phyloP scores from a whole-genome alignment of 1,284 basidiomycete species.

The Ustilago curta region DNA sequence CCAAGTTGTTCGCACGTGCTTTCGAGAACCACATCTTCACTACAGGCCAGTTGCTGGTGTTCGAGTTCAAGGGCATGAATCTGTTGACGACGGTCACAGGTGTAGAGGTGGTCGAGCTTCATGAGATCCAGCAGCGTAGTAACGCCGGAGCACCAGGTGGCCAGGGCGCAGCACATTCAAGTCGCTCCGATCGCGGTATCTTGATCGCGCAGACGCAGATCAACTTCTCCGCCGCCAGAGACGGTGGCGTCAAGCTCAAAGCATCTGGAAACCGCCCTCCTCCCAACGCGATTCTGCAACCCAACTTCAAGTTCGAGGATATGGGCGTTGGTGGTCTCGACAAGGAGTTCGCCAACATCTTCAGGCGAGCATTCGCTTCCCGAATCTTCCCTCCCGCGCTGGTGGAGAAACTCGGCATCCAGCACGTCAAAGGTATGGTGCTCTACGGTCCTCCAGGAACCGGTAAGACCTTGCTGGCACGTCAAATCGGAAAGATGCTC shows the following conservation, averaged over 20 bases:
- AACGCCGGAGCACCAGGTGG: conserved; percentile 5
- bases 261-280: conserved; percentile 91
- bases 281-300: conserved; percentile 93
- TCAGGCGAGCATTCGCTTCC: conserved; percentile 97
- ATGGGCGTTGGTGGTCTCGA: conserved; percentile 99
- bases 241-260: conserved; percentile 88
- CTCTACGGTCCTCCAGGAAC: conserved; percentile 97
- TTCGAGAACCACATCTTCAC: conserved; percentile 76
- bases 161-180: conserved; percentile 67
- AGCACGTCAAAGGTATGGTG: conserved; percentile 97
- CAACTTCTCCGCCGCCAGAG: conserved; percentile 85
- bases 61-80: conserved; percentile 91
- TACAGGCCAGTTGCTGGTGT: conserved; percentile 80
- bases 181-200: conserved; percentile 74
- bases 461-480: conserved; percentile 96
- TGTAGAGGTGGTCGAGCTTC: conserved; percentile 76
- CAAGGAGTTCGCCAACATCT: conserved; percentile 93
- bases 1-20: conserved; percentile 78
- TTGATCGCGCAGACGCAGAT: conserved; percentile 91
- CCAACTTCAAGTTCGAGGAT: conserved; percentile 99
- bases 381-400: conserved; percentile 96
- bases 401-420: conserved; percentile 97
- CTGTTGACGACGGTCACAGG: conserved; percentile 80
- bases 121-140: conserved; percentile 51
- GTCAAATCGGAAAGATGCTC: conserved; percentile 99